Evolutionary conservation across 2,329 filamentous ascomycete genomes (phyloP), one percentile per base, ranked within the genome.

Genomic region (Fusarium goolgardi): DNA sequence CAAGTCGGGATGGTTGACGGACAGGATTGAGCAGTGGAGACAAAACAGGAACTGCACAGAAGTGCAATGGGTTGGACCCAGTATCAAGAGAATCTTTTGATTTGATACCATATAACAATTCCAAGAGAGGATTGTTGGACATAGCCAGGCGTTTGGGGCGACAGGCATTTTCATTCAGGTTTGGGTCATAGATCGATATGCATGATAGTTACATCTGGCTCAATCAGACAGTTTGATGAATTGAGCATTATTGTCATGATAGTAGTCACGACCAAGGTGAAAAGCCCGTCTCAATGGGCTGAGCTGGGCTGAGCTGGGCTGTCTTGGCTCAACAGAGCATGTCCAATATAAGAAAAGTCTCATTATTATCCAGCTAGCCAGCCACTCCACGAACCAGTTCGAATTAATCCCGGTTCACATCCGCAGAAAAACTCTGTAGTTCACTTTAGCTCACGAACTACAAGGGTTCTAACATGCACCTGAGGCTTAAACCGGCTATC

Each of bases 51-150:
- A 71, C 25, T 78, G 76, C 39, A 55, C 72, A 40, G 68, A 69
- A 43, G 75, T 75, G 11, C 73, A 76, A 55, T 77, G 76, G 76
- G 75, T 78, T 18, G 73, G 74, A n/a, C 75, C 76, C 10, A 77
- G 76, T 53, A 75, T 72, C 35, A 72, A 72, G 60, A 63, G 73
- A 47, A 70, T 75, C 40, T 75, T 75, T 56, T 75, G 51, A 75
- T 55, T 39, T 21, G 35, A 37, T 31, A 62, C 58, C 34, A 21
- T 21, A 44, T 21, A 18, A 40, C 54, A 41, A 46, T 23, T 29
- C 15, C 43, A 12, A 32, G 21, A 25, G 47, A 44, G 35, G 27
- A 20, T 56, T 56, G 40, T 52, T 52, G 49, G 53, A 58, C 35
- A 70, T 63, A 58, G 55, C 46, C 46, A 55, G 71, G 71, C 69